Base-by-base conservation (phyloP, 192 early-diverging fungal genomes). In the Backusella westeae region DNA sequence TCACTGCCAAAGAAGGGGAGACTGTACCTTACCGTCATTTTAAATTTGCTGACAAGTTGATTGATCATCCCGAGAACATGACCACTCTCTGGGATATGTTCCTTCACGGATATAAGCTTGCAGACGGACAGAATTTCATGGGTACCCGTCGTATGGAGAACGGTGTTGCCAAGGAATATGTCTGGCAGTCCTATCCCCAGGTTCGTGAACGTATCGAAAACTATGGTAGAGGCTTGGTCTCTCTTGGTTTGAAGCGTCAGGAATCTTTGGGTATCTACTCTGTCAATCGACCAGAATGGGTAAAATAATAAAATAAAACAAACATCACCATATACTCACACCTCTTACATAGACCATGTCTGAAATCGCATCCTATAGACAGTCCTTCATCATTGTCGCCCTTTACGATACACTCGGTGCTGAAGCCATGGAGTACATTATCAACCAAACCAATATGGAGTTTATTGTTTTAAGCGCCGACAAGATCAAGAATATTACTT, bases 381-480 rank as follows among this genome's bases (percentile, higher is more conserved):
- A 91, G 77, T 82, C 85, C 38, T 82, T 93, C 38, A 87, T 91
- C 10, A 90, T 90, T 21, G 95, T 97, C 35, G 92, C 97, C 9
- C 83, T 99, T 6, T 97, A 97, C 84, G 96, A 97, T 69, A 93
- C 96, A 6, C 84, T 97, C 17, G 93, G 95, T 56, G 78, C 80
- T 7, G 89, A 94, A 14, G 88, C 92, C 0, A 84, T 96, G 67
- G 88, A 91, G 72, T 91, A 89, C 76, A 93, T 97, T 42, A 83
- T 97, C 36, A 93, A 91, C 79, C 93, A 97, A 74, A 85, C 95
- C 2, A 90, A 94, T 49, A 88, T 95, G 83, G 77, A 85, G 38
- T 83, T 88, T 23, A 78, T 95, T 69, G 84, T 95, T 14, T 86
- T 89, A 41, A 88, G 87, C 2, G 71, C 78, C 69, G 87, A 94